Conservation (phyloP, 345 rosid species). For the Arabidopsis arenosa region DNA sequence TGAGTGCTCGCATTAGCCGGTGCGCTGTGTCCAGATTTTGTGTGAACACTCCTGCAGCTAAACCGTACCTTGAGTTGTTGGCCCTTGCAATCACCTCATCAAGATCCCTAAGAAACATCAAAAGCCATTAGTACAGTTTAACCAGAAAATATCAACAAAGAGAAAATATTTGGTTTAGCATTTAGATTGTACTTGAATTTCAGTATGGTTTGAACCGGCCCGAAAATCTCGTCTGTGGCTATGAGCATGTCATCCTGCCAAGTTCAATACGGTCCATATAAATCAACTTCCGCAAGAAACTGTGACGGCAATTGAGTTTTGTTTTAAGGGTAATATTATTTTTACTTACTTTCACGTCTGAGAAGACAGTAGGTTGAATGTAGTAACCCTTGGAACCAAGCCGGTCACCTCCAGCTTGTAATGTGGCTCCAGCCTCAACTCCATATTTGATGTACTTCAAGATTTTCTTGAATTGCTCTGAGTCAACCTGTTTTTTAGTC, state of each 20-base stretch:
- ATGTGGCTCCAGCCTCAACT: slow-evolving; percentile 82
- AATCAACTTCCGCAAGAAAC: neutral
- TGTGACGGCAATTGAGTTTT: neutral
- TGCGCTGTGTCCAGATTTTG: slow-evolving; percentile 79
- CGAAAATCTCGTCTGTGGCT: slow-evolving; percentile 90
- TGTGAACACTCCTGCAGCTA: slow-evolving; percentile 91
- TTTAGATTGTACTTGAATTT: slow-evolving; percentile 69
- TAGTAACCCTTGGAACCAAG: slow-evolving; percentile 79
- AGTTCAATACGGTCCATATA: neutral
- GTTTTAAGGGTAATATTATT: neutral
- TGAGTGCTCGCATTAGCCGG: slow-evolving; percentile 67
- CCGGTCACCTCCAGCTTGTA: slow-evolving; percentile 84
- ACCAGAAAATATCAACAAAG: slow-evolving; percentile 3
- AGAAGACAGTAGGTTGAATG: slow-evolving; percentile 95
- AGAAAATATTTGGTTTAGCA: slow-evolving; percentile 13
- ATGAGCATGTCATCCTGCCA: slow-evolving; percentile 90
- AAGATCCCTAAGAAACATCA: slow-evolving; percentile 60
- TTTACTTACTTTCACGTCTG: slow-evolving; percentile 70
- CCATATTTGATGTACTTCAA: slow-evolving; percentile 72
- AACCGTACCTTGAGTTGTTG: slow-evolving; percentile 62
- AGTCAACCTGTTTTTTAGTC: slow-evolving; percentile 59
- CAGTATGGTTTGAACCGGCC: slow-evolving; percentile 89
- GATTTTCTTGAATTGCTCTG: slow-evolving; percentile 75
- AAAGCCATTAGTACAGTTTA: slow-evolving; percentile 6
- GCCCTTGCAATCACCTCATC: slow-evolving; percentile 75